A percentile compares a stretch with the other conserved stretches of the same genome.
phyloP scores from a whole-genome alignment of 108 stramenopile species.

The Ochromonas danica region DNA sequence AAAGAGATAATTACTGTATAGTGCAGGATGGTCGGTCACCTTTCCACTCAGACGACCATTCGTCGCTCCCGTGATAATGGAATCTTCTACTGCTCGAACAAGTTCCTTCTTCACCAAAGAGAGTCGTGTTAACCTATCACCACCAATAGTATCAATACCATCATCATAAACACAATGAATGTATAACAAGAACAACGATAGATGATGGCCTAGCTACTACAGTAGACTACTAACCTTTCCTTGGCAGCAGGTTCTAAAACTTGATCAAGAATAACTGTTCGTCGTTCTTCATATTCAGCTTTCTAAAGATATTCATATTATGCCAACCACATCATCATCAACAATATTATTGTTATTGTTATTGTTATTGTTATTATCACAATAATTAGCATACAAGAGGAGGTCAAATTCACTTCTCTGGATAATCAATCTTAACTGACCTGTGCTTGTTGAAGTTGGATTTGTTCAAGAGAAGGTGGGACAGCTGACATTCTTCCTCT shows the following conservation, averaged over 20 bases:
- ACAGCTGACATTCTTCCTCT: too few species aligned
- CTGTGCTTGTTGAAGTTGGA: too few species aligned
- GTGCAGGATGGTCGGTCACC: neutral
- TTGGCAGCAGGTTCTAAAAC: constrained; percentile 10
- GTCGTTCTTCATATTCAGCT: constrained; percentile 8
- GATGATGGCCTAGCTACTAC: neutral
- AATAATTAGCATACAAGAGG: too few species aligned
- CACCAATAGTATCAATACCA: too few species aligned
- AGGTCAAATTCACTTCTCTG: too few species aligned
- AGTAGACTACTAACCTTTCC: neutral
- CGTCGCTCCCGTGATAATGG: neutral
- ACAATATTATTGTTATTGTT: too few species aligned
- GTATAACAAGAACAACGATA: neutral
- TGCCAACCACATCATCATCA: too few species aligned
- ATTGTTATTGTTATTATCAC: too few species aligned
- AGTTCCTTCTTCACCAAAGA: neutral
- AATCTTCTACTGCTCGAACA: constrained; percentile 19
- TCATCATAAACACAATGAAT: too few species aligned
- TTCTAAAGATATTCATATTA: too few species aligned
- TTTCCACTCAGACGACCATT: neutral
- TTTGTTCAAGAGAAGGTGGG: too few species aligned
- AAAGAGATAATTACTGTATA: neutral
- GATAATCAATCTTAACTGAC: too few species aligned
- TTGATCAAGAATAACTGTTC: constrained; percentile 19
- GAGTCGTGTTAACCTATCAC: neutral